Evolutionary conservation across 2,329 filamentous ascomycete species (phyloP).

Genomic region (Hypoxylon rubiginosum): DNA sequence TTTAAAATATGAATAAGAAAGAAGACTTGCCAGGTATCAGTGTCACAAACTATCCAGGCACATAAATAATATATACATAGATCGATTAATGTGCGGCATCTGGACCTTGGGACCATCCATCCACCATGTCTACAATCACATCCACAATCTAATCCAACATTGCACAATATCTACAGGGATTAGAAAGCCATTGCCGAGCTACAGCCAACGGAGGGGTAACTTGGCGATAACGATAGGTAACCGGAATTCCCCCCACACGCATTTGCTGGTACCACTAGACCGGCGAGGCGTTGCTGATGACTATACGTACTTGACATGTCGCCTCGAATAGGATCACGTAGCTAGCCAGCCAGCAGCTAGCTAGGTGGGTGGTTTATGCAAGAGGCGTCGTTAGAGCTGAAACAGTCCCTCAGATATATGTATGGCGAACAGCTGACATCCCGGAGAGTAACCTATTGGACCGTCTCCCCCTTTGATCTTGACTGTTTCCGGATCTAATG

Average conservation of each 20-base stretch:
- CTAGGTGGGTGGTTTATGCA: background rate
- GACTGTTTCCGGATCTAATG: slow-evolving; percentile 26
- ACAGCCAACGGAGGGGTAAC: slow-evolving; percentile 14
- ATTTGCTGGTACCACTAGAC: slow-evolving; percentile 25
- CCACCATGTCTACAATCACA: background rate
- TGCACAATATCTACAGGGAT: background rate
- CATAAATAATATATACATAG: background rate
- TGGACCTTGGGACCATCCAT: background rate
- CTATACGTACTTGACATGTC: slow-evolving; percentile 32
- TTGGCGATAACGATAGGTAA: slow-evolving; percentile 36
- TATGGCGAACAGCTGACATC: slow-evolving; percentile 21
- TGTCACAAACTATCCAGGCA: background rate
- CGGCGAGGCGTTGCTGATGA: slow-evolving; percentile 20
- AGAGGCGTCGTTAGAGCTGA: slow-evolving; percentile 17
- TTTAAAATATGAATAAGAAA: background rate
- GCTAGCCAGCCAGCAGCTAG: slow-evolving; percentile 5
- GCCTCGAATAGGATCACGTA: slow-evolving; percentile 8
- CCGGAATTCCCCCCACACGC: slow-evolving; percentile 20
- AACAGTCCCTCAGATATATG: slow-evolving; percentile 3
- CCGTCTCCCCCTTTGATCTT: slow-evolving; percentile 21
- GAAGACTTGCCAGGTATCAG: background rate
- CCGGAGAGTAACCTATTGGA: background rate
- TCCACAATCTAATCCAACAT: background rate
- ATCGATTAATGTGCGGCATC: background rate
- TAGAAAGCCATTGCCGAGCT: slow-evolving; percentile 6